Base-by-base conservation (phyloP, 2,329 filamentous ascomycete genomes). In the Colletotrichum sp. region DNA sequence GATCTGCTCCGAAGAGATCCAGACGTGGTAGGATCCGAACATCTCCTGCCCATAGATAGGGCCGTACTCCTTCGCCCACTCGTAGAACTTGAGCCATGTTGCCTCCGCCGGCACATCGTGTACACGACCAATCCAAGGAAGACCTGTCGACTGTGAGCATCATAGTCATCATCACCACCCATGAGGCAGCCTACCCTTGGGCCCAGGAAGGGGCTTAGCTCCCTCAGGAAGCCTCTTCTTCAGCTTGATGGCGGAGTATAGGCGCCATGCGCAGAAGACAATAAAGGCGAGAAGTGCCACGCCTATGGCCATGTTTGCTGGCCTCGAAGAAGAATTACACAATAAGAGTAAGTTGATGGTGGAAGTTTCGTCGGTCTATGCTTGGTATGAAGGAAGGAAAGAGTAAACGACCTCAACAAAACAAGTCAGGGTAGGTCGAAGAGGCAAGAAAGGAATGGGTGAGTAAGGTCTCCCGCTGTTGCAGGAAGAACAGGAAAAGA, bases 81-180 rank as follows among this genome's bases (percentile, higher is more conserved):
- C 85, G 76, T 86, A 85, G 75, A 88, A 88, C 79, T 88, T 88
- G 30, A 88, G 76, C 87, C 87, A 88, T 24, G 86, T 82, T 43
- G 79, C 80, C 43, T 85, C 81, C 16, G 80, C 77, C 2, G 87
- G 87, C 5, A 89, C 79, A 79, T 88, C 87, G 73, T 88, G 87
- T 18, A 89, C 80, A 18, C 86, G 83, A 7, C 87, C 87, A 60
- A 89, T 82, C 55, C 85, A 80, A 3, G 87, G 87, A 6, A 85
- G 78, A 58, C 83, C 87, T 88, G 56, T 26, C 77, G 12, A 21
- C 7, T 16, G 78, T 26, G 43, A 70, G 36, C 36, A 56, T 70
- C 66, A 78, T 30, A 15, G 12, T 6, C 12, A 55, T 38, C 13
- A 16, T 9, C 28, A 36, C 34, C 58, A 62, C 5, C 10, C 21